Conservation (phyloP, 129 eudicot genomes). For the Glebionis coronaria region DNA sequence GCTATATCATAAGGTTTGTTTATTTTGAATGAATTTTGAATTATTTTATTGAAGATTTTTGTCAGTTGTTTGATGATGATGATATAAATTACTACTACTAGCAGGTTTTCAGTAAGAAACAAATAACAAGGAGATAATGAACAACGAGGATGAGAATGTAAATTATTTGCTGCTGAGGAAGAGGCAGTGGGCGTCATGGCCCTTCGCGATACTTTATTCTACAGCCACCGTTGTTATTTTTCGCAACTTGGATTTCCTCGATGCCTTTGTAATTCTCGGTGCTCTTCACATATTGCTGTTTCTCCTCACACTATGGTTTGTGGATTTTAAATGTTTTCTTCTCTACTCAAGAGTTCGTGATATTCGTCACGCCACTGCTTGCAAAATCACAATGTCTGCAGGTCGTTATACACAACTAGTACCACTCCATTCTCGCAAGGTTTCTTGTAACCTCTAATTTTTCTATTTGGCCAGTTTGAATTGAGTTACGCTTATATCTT, state of each 20-base stretch:
- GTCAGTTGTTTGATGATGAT: no score
- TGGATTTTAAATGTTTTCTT: slow-evolving; percentile 77
- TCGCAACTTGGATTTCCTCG: slow-evolving; percentile 66
- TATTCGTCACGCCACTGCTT: slow-evolving; percentile 74
- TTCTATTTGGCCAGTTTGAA: background rate
- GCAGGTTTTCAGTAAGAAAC: no score
- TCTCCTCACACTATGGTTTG: slow-evolving; percentile 91
- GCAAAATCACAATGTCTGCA: slow-evolving; percentile 89
- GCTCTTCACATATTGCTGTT: slow-evolving; percentile 60
- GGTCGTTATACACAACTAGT: slow-evolving; percentile 89
- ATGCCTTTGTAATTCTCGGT: slow-evolving; percentile 64
- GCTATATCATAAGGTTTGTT: no score
- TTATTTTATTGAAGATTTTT: no score
- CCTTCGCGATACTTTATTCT: slow-evolving; percentile 64
- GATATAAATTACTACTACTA: no score
- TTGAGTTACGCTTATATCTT: slow-evolving; percentile 9
- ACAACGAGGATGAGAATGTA: slow-evolving; percentile 78
- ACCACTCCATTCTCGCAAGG: slow-evolving; percentile 79
- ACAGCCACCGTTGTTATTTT: slow-evolving; percentile 45
- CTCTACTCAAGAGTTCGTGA: slow-evolving; percentile 73
- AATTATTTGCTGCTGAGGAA: slow-evolving; percentile 68
- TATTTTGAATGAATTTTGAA: no score
- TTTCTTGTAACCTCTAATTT: slow-evolving; percentile 32
- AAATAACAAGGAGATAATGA: slow-evolving; percentile 41
- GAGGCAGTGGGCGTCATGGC: slow-evolving; percentile 67